Evolutionary conservation across 2,329 filamentous ascomycete genomes (phyloP), one percentile per base, ranked within the genome.

Genomic region (Claviceps sp.): DNA sequence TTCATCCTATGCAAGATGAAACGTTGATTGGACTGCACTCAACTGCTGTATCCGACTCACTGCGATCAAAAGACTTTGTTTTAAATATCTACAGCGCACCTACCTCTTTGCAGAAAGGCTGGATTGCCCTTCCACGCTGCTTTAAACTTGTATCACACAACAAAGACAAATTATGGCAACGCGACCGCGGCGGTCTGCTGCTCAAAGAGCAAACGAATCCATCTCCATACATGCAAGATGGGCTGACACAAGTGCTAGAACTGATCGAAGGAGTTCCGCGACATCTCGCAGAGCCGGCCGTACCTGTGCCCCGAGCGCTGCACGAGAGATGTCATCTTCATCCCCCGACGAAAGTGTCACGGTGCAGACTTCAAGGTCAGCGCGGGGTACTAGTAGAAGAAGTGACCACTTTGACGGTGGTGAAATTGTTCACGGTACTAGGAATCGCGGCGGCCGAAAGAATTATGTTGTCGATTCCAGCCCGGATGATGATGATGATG

Each of bases 391-490:
- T 47, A 58, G 64, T 44, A 66, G 67, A 45, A 63, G 62, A 47
- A 61, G 65, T 39, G 68, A 70, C 22, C 61, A 61, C 45, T 73
- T 73, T 50, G 66, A 66, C 23, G 70, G 69, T 23, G 70, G 71
- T 34, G 71, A 76, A 57, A 74, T 77, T 47, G 62, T 76, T 17
- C 66, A 70, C 26, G 72, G 73, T 39, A 77, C 75, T 58, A 70
- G 77, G 47, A 78, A 75, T 53, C 72, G 77, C 8, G 75, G 73
- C 5, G 71, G 70, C 17, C 78, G 78, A 65, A 80, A 80, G 66
- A 80, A 72, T 57, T 81, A 81, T 51, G 75, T 79, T 38, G 74
- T 82, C 23, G 77, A 80, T 55, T 77, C 74, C 39, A 74, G 72
- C 50, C 70, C 69, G 39, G 71, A 72, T n/a, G 71, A 72, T 23